Evolutionary conservation across 2,329 filamentous ascomycete genomes (phyloP).

Genomic region (Purpureocillium takamizusanense): DNA sequence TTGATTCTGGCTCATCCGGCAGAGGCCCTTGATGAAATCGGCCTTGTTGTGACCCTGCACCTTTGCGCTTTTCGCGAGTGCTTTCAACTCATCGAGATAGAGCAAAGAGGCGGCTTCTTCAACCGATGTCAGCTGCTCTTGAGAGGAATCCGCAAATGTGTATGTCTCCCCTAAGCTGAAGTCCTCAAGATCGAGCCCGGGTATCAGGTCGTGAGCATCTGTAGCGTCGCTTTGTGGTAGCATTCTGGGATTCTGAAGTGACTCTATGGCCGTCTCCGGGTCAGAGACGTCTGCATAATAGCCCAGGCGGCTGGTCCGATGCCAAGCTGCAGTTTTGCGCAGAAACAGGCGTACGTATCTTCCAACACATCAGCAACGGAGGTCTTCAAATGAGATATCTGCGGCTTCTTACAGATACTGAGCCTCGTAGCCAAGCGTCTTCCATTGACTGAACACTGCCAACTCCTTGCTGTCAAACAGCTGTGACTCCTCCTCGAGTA

Average conservation of each 20-base stretch:
- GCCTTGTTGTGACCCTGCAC: conserved; percentile 81
- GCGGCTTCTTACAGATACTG: conserved; percentile 69
- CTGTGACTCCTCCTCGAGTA: conserved; percentile 80
- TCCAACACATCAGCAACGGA: background rate
- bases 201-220: conserved; percentile 9
- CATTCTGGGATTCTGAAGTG: conserved; percentile 48
- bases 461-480: conserved; percentile 76
- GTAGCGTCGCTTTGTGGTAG: conserved; percentile 37
- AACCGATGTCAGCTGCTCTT: conserved; percentile 63
- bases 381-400: background rate
- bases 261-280: conserved; percentile 53
- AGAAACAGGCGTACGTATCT: conserved; percentile 91
- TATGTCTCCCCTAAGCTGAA: conserved; percentile 48
- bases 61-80: conserved; percentile 76
- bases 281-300: conserved; percentile 81
- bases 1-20: conserved; percentile 66
- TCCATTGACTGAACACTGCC: conserved; percentile 71
- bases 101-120: conserved; percentile 78
- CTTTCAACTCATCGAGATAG: conserved; percentile 80
- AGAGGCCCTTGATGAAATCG: conserved; percentile 66
- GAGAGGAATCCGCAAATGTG: conserved; percentile 71
- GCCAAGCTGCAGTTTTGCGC: conserved; percentile 86
- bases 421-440: conserved; percentile 64
- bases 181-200: conserved; percentile 29
- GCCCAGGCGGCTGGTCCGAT: conserved; percentile 66